These are phyloP conservation scores for Alternaria dauci DNA, from an alignment of 2,329 filamentous ascomycete genomes.

Conservation along the genomic window DNA sequence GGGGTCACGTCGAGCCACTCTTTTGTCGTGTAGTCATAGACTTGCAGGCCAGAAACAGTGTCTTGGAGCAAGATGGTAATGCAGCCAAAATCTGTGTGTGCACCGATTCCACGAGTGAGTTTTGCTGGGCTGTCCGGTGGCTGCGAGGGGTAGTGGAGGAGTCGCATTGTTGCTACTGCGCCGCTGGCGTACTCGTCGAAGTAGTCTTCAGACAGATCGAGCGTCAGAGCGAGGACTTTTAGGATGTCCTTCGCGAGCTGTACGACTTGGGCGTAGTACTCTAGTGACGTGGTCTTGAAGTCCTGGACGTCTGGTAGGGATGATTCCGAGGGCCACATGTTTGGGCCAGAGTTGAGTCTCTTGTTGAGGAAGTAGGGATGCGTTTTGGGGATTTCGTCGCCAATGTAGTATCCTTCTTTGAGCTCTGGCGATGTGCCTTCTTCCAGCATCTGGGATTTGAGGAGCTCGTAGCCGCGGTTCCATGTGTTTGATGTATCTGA, in stretches of 20 bases:
- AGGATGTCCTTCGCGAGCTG: slow-evolving; percentile 54
- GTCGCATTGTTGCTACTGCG: slow-evolving; percentile 54
- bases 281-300: slow-evolving; percentile 51
- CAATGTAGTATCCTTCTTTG: slow-evolving; percentile 56
- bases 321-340: slow-evolving; percentile 50
- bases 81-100: slow-evolving; percentile 56
- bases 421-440: slow-evolving; percentile 54
- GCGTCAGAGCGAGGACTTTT: slow-evolving; percentile 52
- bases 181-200: slow-evolving; percentile 50
- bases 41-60: slow-evolving; percentile 63
- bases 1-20: slow-evolving; percentile 83
- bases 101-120: slow-evolving; percentile 53
- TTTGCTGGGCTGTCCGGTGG: slow-evolving; percentile 49
- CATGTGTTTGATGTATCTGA: slow-evolving; percentile 49
- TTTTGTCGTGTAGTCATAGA: slow-evolving; percentile 73
- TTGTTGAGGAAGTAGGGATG: slow-evolving; percentile 52
- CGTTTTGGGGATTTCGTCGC: slow-evolving; percentile 51
- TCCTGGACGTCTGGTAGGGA: slow-evolving; percentile 31
- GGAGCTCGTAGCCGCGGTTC: slow-evolving; percentile 56
- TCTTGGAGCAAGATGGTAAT: slow-evolving; percentile 52
- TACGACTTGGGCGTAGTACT: slow-evolving; percentile 53
- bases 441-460: slow-evolving; percentile 55
- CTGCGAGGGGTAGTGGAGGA: slow-evolving; percentile 55
- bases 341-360: slow-evolving; percentile 53
- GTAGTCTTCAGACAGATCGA: slow-evolving; percentile 50